Evolutionary conservation across 257 asterid species (phyloP), one percentile per base, ranked within the genome.

Genomic region (Buddleja alternifolia): DNA sequence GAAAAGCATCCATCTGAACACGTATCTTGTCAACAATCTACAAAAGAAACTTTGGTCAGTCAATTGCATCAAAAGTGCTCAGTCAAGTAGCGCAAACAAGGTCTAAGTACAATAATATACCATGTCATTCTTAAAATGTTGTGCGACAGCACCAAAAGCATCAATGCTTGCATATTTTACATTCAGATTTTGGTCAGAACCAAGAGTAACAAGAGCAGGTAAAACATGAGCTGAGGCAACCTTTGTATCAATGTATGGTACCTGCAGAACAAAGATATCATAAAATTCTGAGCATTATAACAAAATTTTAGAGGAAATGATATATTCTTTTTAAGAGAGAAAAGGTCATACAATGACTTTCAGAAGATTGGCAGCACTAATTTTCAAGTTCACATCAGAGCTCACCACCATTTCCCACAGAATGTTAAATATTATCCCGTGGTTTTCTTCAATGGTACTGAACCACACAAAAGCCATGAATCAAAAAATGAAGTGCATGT

Each of bases 191-290:
- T 87, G 99, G 85, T 94, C 99, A 54, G 99, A 87, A 47, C 99
- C 99, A 63, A 94, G 97, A 15, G 99, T 94, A 69, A 94, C 93
- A 54, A 94, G 96, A 61, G 97, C 99, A 74, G 97, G 99, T 77
- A 94, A 80, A 67, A 91, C 93, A 73, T 91, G 93, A 73, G 92
- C 76, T 3, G 99, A 82, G 73, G 95, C 96, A 58, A 84, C 89
- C 83, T 94, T 94, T 47, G 86, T 88, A 72, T 91, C 97, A 73
- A 85, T 67, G 73, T 84, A 90, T 10, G 99, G 96, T 42, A 93
- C 96, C 99, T 93, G 72, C 11, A 63, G 47, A 59, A 50, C 42
- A 63, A 66, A 63, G 62, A 73, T 69, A 64, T 54, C 44, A 47
- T 32, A 57, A 8, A 45, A 56, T 41, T 17, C 53, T 61, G 16